These are phyloP conservation scores for Backusella mclennaniae DNA, from an alignment of 192 early-diverging fungal species.

Conservation along the genomic window DNA sequence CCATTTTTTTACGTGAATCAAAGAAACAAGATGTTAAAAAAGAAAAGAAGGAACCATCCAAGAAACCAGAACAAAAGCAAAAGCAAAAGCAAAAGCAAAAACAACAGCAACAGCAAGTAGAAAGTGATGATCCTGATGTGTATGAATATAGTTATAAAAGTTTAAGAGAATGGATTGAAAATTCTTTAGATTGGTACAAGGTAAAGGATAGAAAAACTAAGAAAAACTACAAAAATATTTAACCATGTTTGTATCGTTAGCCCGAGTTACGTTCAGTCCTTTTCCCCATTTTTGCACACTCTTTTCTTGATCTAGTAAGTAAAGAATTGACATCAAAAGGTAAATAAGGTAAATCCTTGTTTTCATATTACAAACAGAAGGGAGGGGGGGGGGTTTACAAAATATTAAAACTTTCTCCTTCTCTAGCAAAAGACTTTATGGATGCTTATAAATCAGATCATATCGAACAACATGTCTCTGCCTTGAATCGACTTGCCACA, in stretches of 20 bases:
- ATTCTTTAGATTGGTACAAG: conserved; percentile 93
- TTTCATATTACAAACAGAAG: too few species aligned
- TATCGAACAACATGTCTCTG: conserved; percentile 66
- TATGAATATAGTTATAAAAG: conserved; percentile 79
- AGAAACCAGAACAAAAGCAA: background rate
- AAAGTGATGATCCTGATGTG: conserved; percentile 65
- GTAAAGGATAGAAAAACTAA: conserved; percentile 30
- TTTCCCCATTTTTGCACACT: conserved; percentile 91
- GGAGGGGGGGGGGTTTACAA: background rate
- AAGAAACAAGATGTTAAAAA: conserved; percentile 8
- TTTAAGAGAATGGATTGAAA: conserved; percentile 87
- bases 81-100: conserved; percentile 20
- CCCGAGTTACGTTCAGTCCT: conserved; percentile 81
- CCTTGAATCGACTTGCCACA: conserved; percentile 66
- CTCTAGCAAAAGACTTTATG: conserved; percentile 74
- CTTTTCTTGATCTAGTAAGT: conserved; percentile 82
- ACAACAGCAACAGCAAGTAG: conserved; percentile 14
- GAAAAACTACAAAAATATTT: background rate
- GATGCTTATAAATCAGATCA: conserved; percentile 76
- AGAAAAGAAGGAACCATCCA: background rate
- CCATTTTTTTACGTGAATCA: conserved; percentile 61
- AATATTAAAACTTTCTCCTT: background rate
- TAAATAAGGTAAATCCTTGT: conserved; percentile 20
- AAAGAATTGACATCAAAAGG: conserved; percentile 54
- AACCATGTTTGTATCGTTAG: conserved; percentile 34